Evolutionary conservation across 106 monocot genomes (phyloP).

Genomic region (Dactylorhiza incarnata): DNA sequence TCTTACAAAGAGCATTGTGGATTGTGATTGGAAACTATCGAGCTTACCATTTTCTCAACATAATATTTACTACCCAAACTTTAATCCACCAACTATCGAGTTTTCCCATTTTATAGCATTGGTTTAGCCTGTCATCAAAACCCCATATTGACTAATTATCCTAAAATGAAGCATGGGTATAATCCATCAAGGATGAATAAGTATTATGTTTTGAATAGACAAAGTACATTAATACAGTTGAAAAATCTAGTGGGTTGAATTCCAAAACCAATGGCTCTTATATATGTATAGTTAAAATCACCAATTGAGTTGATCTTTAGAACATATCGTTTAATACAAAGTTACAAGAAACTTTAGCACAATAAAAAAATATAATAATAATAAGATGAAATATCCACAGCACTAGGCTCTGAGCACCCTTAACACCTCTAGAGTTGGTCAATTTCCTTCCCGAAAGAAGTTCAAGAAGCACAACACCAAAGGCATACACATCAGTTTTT

Average conservation of each 20-base stretch:
- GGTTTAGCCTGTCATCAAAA: conserved; percentile 56
- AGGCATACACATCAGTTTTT: conserved; percentile 90
- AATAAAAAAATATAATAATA: not conserved
- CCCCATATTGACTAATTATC: not conserved
- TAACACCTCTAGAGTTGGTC: conserved; percentile 34
- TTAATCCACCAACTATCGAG: conserved; percentile 52
- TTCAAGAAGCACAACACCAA: conserved; percentile 91
- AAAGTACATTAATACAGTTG: too few relatives aligned
- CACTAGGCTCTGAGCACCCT: conserved; percentile 68
- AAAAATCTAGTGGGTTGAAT: too few relatives aligned
- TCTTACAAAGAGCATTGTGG: conserved; percentile 64
- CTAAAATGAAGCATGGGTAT: too few relatives aligned
- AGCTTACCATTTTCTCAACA: conserved; percentile 43
- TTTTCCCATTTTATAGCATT: conserved; percentile 51
- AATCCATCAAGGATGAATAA: too few relatives aligned
- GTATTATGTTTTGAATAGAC: too few relatives aligned
- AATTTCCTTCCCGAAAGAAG: conserved; percentile 86
- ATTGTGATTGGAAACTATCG: conserved; percentile 57
- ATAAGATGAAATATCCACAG: conserved; percentile 37
- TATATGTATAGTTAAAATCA: not conserved
- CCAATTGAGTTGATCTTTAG: not conserved
- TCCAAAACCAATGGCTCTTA: too few relatives aligned
- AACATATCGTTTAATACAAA: not conserved
- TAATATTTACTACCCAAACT: conserved; percentile 41
- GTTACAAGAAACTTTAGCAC: not conserved